phyloP scores from a whole-genome alignment of 805 yeast genomes.

The Myxozyma lipomycoides region DNA sequence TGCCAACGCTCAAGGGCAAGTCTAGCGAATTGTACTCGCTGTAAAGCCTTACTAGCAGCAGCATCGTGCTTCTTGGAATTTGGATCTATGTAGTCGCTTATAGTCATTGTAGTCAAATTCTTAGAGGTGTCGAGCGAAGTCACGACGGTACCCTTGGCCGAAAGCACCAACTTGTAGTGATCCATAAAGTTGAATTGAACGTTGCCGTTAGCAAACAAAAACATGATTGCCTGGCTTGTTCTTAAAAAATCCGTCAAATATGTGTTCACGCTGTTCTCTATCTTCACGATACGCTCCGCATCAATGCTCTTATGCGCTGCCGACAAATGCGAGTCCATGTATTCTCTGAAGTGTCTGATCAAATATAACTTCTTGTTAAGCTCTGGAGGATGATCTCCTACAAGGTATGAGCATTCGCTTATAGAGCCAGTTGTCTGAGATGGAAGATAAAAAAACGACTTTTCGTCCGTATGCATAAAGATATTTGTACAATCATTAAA shows the following conservation, averaged over 20 bases:
- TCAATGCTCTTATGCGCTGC: background rate
- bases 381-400: slow-evolving; percentile 25
- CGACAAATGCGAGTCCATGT: slow-evolving; percentile 86
- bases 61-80: background rate
- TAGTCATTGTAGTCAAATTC: slow-evolving; percentile 31
- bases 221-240: slow-evolving; percentile 77
- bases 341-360: slow-evolving; percentile 81
- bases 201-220: slow-evolving; percentile 86
- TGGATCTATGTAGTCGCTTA: background rate
- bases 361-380: slow-evolving; percentile 65
- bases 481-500: slow-evolving; percentile 84
- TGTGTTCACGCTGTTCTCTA: background rate
- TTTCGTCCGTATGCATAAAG: slow-evolving; percentile 48
- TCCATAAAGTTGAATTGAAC: slow-evolving; percentile 94
- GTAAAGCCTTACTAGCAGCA: background rate
- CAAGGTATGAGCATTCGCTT: background rate
- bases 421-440: background rate
- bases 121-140: slow-evolving; percentile 63
- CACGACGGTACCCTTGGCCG: slow-evolving; percentile 68
- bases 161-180: slow-evolving; percentile 82
- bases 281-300: slow-evolving; percentile 32
- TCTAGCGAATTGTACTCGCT: background rate
- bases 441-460: slow-evolving; percentile 23
- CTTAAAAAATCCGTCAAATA: slow-evolving; percentile 81
- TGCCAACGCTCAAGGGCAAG: background rate